Conservation (phyloP, 2,329 filamentous ascomycete genomes). For the Chaetomiaceae sp. region DNA sequence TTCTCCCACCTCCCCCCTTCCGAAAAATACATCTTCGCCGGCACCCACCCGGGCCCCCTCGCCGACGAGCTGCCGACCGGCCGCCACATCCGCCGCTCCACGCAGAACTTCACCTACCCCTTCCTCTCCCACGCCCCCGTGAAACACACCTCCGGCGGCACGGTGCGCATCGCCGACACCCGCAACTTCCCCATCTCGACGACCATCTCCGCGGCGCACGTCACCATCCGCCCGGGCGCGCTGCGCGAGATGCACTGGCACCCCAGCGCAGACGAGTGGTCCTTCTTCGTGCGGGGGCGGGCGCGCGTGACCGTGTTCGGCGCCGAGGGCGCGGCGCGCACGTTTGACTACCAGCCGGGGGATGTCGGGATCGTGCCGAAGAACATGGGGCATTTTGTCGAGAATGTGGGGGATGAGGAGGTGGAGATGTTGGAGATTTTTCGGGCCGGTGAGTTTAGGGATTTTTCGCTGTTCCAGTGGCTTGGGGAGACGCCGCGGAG, state of each 20-base stretch:
- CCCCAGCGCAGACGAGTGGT: constrained; percentile 73
- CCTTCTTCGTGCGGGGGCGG: constrained; percentile 66
- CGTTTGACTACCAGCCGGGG: constrained; percentile 69
- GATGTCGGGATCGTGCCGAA: constrained; percentile 72
- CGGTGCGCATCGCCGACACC: constrained; percentile 54
- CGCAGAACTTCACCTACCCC: constrained; percentile 43
- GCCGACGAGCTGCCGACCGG: constrained; percentile 43
- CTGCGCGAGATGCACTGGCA: constrained; percentile 64
- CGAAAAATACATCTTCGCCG: constrained; percentile 49
- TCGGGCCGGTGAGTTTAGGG: constrained; percentile 62
- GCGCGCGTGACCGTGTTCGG: constrained; percentile 71
- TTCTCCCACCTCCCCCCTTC: constrained; percentile 42
- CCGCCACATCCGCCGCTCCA: constrained; percentile 37
- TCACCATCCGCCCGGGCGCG: constrained; percentile 54
- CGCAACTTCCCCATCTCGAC: constrained; percentile 50
- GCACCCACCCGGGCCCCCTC: constrained; percentile 40
- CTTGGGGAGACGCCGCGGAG: constrained; percentile 64
- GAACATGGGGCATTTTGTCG: constrained; percentile 76
- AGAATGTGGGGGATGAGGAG: constrained; percentile 72
- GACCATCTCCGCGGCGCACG: constrained; percentile 50
- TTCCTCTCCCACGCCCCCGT: constrained; percentile 46
- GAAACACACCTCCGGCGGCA: constrained; percentile 48
- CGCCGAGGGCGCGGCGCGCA: constrained; percentile 60
- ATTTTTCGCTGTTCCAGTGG: constrained; percentile 71
- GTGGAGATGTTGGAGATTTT: constrained; percentile 73